Evolutionary conservation across 192 early-diverging fungal genomes (phyloP), one percentile per base, ranked within the genome.

Genomic region (Coemansia reversa): DNA sequence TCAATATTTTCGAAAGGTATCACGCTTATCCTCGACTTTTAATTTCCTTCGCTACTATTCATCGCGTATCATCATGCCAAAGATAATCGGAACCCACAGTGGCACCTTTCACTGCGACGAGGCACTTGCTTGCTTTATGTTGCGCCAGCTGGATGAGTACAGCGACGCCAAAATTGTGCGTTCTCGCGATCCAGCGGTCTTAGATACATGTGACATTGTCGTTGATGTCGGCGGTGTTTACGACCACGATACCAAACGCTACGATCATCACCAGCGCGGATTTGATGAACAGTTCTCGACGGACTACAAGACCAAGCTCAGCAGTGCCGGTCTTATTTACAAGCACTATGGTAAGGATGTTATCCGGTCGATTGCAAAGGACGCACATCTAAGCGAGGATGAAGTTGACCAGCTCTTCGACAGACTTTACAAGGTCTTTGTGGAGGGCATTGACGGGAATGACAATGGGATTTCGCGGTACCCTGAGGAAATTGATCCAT

Each of bases 171-270:
- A 81, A 67, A 70, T 94, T 30, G 80, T 94, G 51, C 91, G 94
- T 42, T 90, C 92, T 30, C 90, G 94, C 62, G 96, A 98, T 62
- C 83, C 91, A 1, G 84, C 82, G 18, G 84, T 90, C 28, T 83
- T 97, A 33, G 86, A 82, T 9, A 83, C 84, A 7, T 93, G 86
- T 62, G 90, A 92, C 63, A 86, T 97, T 66, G 91, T 98, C 14
- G 94, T 96, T 18, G 96, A 98, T 73, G 95, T 98, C 18, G 96
- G 96, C 30, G 94, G 91, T 48, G 89, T 90, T 16, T 98, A 97
- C 74, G 90, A 93, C 66, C 91, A 89, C 47, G 83, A 74, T 27
- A 74, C 67, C 22, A 71, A 87, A 58, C 85, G 89, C 45, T 98
- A 88, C 63, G 94, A 96, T 72, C 94, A 96, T 71, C 95, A 98